Base-by-base conservation (phyloP, 306 rosid species). In the Sechiopsis laciniata region DNA sequence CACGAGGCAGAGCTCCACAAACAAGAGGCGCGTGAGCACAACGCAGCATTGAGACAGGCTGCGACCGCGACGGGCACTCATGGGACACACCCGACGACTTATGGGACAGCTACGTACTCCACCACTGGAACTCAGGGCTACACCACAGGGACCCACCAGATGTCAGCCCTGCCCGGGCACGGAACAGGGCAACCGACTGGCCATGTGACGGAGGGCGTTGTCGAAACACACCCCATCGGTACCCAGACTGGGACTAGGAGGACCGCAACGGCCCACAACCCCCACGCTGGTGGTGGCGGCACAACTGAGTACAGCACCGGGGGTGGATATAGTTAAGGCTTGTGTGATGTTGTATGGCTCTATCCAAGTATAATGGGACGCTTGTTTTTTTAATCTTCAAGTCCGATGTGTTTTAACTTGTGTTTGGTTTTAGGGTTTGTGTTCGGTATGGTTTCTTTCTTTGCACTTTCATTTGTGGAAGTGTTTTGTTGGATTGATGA, bases 1-100 rank as follows among this genome's bases (percentile, higher is more conserved):
- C 32, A 53, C 0, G 81, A 82, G 10, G 97, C 94, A 0, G 90
- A 88, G 87, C 71, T 78, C 16, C 67, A 84, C 13, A 90, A 93
- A 66, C 83, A 24, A 15, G 82, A 66, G 77, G 96, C 84, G 3
- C 83, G 76, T 22, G 51, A 72, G 51, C 79, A 86, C 15, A 86
- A 88, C 75, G 85, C 88, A 0, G 89, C 77, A 0, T 79, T 48
- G 17, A 82, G 63, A n/a, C 76, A 51, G 10, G 74, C 76, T 0
- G 75, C 69, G 0, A 2, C 75, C 0, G 45, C 24, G n/a, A 24
- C 64, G 0, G 62, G 26, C 11, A 79, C 48, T 61, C 22, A n/a
- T 22, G 12, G 79, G 26, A 15, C 56, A 19, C 61, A 61, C 16
- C 75, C 78, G 11, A 20, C 70, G 5, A 29, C 76, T 0, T 82